These are phyloP conservation scores for Phylloporus arenicola DNA, from an alignment of 768 basidiomycete species.

Conservation along the genomic window DNA sequence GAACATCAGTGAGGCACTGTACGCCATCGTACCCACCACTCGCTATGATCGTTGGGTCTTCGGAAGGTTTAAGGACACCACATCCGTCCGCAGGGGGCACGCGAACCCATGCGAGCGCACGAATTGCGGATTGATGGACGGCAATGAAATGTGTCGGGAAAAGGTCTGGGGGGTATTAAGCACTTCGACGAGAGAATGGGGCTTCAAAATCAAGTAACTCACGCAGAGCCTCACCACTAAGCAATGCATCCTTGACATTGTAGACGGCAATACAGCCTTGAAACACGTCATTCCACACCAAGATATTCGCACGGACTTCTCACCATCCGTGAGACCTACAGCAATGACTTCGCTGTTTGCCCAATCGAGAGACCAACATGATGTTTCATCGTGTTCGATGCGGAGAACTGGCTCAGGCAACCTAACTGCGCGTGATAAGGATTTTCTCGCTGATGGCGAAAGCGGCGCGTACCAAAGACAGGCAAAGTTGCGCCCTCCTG, in stretches of 20 bases:
- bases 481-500: slow-evolving; percentile 30
- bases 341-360: slow-evolving; percentile 79
- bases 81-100: slow-evolving; percentile 50
- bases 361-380: slow-evolving; percentile 86
- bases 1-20: slow-evolving; percentile 69
- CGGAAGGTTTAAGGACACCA: slow-evolving; percentile 42
- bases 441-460: not conserved
- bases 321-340: slow-evolving; percentile 82
- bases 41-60: slow-evolving; percentile 67
- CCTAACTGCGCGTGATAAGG: slow-evolving; percentile 38
- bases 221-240: slow-evolving; percentile 31
- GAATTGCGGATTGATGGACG: slow-evolving; percentile 76
- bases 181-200: too few species aligned
- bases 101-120: slow-evolving; percentile 69
- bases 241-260: slow-evolving; percentile 43
- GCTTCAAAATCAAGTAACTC: not conserved
- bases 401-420: slow-evolving; percentile 60
- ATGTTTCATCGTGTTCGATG: slow-evolving; percentile 69
- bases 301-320: not conserved
- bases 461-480: slow-evolving; percentile 44
- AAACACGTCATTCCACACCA: not conserved
- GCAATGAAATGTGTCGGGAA: slow-evolving; percentile 69
- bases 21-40: slow-evolving; percentile 81
- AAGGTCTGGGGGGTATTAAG: slow-evolving; percentile 25
- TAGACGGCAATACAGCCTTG: slow-evolving; percentile 56